Conservation (phyloP, 2,329 filamentous ascomycete species). For the Fusarium sp. region DNA sequence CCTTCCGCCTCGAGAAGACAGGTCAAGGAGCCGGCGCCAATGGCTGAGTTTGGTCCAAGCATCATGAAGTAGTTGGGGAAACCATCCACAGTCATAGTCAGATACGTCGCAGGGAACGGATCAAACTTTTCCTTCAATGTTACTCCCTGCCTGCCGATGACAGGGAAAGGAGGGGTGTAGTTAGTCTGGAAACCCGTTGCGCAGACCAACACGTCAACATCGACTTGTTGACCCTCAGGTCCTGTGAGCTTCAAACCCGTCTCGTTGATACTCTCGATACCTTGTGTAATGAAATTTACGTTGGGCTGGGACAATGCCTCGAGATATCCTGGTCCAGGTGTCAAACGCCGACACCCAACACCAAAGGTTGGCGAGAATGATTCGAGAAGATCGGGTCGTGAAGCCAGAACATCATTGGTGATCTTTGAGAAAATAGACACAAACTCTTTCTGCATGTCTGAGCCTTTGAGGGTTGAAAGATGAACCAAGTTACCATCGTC, state of each 20-base stretch:
- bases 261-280: neutral
- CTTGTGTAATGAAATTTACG: neutral
- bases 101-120: neutral
- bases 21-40: neutral
- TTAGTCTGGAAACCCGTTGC: neutral
- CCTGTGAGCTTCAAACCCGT: neutral
- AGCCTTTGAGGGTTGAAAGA: neutral
- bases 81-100: neutral
- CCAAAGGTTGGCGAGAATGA: neutral
- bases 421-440: neutral
- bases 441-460: neutral
- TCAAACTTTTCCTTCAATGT: neutral
- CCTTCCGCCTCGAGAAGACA: neutral
- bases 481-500: neutral
- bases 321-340: neutral
- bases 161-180: neutral
- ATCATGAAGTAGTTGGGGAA: neutral
- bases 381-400: neutral
- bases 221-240: fast-evolving
- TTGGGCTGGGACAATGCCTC: fast-evolving
- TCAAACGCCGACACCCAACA: neutral
- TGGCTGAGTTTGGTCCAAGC: neutral
- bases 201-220: neutral
- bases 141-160: fast-evolving
- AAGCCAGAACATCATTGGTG: neutral